These are phyloP conservation scores for Monosporascus sp. DNA, from an alignment of 2,329 filamentous ascomycete species.

Conservation along the genomic window DNA sequence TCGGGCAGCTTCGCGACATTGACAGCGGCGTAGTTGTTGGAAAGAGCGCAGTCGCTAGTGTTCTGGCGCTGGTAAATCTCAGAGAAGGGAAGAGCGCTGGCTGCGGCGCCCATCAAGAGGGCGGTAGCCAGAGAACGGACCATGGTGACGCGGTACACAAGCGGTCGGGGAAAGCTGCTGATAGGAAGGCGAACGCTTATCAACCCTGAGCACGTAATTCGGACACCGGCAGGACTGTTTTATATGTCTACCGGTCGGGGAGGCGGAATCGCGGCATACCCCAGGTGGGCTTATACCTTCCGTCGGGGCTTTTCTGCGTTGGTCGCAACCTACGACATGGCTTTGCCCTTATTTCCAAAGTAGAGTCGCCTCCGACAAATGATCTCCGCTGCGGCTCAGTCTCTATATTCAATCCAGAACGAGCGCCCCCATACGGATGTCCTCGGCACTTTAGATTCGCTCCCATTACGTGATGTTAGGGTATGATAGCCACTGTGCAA, in stretches of 20 bases:
- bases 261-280: not conserved
- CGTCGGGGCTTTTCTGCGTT: not conserved
- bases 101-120: constrained; percentile 29
- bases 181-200: constrained; percentile 2
- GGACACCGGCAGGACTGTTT: not conserved
- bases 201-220: not conserved
- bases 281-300: not conserved
- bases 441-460: constrained; percentile 15
- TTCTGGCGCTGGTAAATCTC: constrained; percentile 34
- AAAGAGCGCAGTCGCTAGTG: constrained; percentile 27
- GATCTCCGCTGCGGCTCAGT: not conserved
- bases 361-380: not conserved
- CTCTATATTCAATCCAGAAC: not conserved
- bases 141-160: constrained; percentile 15
- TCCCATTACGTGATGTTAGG: constrained; percentile 1
- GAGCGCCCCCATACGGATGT: constrained; percentile 1
- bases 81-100: constrained; percentile 19
- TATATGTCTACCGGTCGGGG: not conserved
- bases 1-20: constrained; percentile 37
- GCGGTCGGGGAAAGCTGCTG: not conserved
- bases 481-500: constrained; percentile 3
- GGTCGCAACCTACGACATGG: not conserved
- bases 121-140: constrained; percentile 19
- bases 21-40: constrained; percentile 30
- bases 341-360: not conserved